Conservation (phyloP, 768 basidiomycete species). For the Lanmaoa pseudosensibilis region DNA sequence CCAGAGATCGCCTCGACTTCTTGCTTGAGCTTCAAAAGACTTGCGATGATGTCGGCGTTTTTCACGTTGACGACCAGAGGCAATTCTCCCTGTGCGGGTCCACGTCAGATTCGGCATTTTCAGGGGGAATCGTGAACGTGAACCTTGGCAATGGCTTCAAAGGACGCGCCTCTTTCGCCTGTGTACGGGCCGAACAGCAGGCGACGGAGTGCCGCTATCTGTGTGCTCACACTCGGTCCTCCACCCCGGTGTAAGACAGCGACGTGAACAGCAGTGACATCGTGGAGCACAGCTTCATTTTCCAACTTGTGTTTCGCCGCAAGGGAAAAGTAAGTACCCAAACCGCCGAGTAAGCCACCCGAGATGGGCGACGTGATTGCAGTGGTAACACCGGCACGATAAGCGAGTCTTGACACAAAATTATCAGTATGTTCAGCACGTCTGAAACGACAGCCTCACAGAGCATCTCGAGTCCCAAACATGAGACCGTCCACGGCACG, state of each 20-base stretch:
- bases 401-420: conserved; percentile 54
- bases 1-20: conserved; percentile 45
- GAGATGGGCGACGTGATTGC: conserved; percentile 62
- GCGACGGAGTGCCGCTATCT: conserved; percentile 55
- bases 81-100: conserved; percentile 45
- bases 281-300: conserved; percentile 62
- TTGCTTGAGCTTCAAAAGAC: conserved; percentile 58
- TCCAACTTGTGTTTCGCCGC: conserved; percentile 60
- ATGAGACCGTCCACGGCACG: conserved; percentile 65
- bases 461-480: conserved; percentile 50
- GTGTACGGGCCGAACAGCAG: conserved; percentile 39
- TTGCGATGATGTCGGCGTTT: conserved; percentile 76
- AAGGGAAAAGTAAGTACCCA: conserved; percentile 61
- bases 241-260: conserved; percentile 31
- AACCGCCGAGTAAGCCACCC: conserved; percentile 56
- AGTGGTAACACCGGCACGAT: conserved; percentile 70
- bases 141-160: conserved; percentile 41
- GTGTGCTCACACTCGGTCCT: conserved; percentile 57
- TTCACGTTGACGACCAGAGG: conserved; percentile 67
- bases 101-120: conserved; percentile 7
- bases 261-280: conserved; percentile 66
- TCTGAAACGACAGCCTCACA: conserved; percentile 35
- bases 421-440: conserved; percentile 4
- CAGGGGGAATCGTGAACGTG: background rate
- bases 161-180: conserved; percentile 30